A percentile compares a stretch with the other conserved stretches of the same genome.
Conservation (phyloP, 2,329 filamentous ascomycete genomes). For the Dactylellina haptotyla region DNA sequence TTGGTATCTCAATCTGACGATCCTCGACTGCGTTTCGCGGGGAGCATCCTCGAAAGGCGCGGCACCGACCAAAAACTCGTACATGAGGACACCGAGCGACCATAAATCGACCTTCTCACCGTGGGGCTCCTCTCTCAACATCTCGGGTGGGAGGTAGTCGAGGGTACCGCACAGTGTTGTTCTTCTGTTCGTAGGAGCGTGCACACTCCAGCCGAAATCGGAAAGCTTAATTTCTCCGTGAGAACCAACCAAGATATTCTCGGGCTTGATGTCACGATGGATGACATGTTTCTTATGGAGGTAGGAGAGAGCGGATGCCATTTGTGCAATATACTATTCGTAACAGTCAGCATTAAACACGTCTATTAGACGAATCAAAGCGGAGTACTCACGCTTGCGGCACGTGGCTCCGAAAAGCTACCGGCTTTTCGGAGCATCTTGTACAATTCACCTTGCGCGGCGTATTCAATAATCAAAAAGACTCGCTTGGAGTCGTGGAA, state of each 20-base stretch:
- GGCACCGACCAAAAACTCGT: slow-evolving; percentile 95
- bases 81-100: slow-evolving; percentile 93
- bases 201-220: slow-evolving; percentile 98
- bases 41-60: slow-evolving; percentile 96
- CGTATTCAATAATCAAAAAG: slow-evolving; percentile 87
- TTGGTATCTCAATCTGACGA: slow-evolving; percentile 88
- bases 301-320: slow-evolving; percentile 88
- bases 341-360: slow-evolving; percentile 6
- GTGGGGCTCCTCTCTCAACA: slow-evolving; percentile 93
- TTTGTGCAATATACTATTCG: slow-evolving; percentile 80
- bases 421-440: slow-evolving; percentile 83
- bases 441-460: slow-evolving; percentile 85
- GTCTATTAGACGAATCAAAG: not conserved
- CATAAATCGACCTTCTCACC: slow-evolving; percentile 95
- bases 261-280: slow-evolving; percentile 96
- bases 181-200: slow-evolving; percentile 91
- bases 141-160: slow-evolving; percentile 97
- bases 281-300: slow-evolving; percentile 97
- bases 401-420: slow-evolving; percentile 85
- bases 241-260: slow-evolving; percentile 95
- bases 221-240: slow-evolving; percentile 99
- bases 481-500: slow-evolving; percentile 90
- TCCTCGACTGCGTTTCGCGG: slow-evolving; percentile 91
- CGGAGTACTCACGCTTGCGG: slow-evolving; percentile 66
- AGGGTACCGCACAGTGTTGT: slow-evolving; percentile 97